phyloP scores from a whole-genome alignment of 305 asterid species.

The Solanum hybrid region DNA sequence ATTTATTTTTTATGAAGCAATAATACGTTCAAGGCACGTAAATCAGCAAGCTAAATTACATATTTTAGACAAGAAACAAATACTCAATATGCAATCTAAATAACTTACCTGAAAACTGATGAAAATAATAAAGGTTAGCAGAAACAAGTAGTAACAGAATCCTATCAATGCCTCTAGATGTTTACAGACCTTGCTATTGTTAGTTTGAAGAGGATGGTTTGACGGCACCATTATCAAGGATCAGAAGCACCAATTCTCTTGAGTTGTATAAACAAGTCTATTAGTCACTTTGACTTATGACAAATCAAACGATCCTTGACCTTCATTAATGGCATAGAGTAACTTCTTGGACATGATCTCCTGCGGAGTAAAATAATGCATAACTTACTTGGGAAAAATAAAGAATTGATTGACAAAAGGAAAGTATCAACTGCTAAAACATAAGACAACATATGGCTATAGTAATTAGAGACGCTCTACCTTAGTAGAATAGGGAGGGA shows the following conservation, averaged over 20 bases:
- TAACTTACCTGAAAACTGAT: not conserved
- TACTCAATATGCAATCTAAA: not conserved
- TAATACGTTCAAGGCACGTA: not conserved
- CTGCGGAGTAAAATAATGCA: conserved; percentile 22
- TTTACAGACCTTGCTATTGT: not conserved
- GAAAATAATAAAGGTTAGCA: not conserved
- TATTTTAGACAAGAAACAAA: not conserved
- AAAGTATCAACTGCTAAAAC: not conserved
- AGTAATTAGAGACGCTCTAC: conserved; percentile 20
- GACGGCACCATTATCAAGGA: not conserved
- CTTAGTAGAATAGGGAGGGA: conserved; percentile 96
- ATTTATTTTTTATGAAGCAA: not conserved
- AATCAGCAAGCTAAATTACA: not conserved
- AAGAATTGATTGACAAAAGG: not conserved
- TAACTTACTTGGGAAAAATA: not conserved
- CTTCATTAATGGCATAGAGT: conserved; percentile 85
- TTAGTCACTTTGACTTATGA: conserved; percentile 39
- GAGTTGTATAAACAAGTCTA: not conserved
- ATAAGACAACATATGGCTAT: not conserved
- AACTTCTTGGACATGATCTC: conserved; percentile 89
- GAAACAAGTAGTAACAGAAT: not conserved
- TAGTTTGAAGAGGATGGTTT: not conserved
- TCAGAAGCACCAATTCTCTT: not conserved
- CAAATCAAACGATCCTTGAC: conserved; percentile 95
- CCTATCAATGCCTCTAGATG: not conserved